phyloP scores from a whole-genome alignment of 2,329 filamentous ascomycete species.

The Davidsoniella eucalypti region DNA sequence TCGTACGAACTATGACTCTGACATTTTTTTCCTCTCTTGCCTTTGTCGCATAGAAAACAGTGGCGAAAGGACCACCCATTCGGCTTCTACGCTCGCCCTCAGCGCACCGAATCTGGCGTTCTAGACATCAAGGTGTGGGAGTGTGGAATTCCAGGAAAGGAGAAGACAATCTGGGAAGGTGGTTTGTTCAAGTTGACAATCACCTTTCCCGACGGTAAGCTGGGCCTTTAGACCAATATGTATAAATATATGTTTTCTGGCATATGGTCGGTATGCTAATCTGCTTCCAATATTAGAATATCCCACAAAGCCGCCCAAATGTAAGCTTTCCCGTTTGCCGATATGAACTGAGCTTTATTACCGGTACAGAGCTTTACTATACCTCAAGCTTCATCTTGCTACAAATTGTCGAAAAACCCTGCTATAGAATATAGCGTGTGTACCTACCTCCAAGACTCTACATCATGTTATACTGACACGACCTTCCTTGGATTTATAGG shows the following conservation, averaged over 20 bases:
- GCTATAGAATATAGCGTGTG: background rate
- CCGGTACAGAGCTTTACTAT: too few species aligned
- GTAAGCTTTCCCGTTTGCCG: slow-evolving; percentile 36
- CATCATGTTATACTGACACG: background rate
- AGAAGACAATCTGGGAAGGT: slow-evolving; percentile 96
- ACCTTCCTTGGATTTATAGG: slow-evolving; percentile 32
- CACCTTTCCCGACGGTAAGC: slow-evolving; percentile 77
- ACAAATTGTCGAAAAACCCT: too few species aligned
- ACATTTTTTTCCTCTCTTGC: background rate
- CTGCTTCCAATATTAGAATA: slow-evolving; percentile 48
- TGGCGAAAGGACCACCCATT: slow-evolving; percentile 97
- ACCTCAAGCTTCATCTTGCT: too few species aligned
- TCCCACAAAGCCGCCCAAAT: slow-evolving; percentile 96
- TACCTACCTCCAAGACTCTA: background rate
- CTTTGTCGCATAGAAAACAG: slow-evolving; percentile 52
- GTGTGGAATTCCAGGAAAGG: slow-evolving; percentile 87
- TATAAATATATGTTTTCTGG: background rate
- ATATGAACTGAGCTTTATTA: too few species aligned
- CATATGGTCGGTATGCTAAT: background rate
- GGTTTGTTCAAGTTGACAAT: slow-evolving; percentile 91
- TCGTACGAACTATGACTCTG: slow-evolving; percentile 5
- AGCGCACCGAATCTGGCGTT: slow-evolving; percentile 57
- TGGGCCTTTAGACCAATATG: background rate
- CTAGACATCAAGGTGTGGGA: slow-evolving; percentile 94
- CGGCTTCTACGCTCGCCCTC: slow-evolving; percentile 85